Conservation (phyloP, 202 grass and related monocot genomes). For the Setaria italica region DNA sequence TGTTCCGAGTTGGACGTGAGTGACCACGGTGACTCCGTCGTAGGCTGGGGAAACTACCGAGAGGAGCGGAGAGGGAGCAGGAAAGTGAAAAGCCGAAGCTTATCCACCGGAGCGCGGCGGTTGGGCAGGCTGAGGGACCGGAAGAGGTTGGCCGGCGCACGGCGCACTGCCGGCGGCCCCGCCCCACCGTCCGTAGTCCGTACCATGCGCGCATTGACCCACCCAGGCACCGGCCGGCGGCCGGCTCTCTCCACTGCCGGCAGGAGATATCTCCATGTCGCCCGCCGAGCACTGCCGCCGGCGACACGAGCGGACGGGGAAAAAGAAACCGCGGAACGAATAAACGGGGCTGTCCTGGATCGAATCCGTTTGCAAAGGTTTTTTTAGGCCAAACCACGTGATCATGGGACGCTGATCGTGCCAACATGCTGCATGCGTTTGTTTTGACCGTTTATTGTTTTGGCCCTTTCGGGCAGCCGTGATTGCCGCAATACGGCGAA, state of each 20-base stretch:
- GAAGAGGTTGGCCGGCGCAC: slow-evolving; percentile 37
- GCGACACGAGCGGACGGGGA: not conserved
- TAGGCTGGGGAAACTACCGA: no score
- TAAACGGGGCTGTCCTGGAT: no score
- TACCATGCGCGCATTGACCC: slow-evolving; percentile 14
- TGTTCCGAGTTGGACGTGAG: slow-evolving; percentile 1
- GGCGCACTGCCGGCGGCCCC: slow-evolving; percentile 9
- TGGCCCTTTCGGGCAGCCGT: not conserved
- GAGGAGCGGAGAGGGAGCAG: not conserved
- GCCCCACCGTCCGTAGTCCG: slow-evolving; percentile 6
- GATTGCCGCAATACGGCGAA: not conserved
- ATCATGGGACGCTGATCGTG: no score
- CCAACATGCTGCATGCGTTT: not conserved
- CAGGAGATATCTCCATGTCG: not conserved
- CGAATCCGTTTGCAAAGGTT: no score
- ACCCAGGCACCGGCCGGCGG: not conserved
- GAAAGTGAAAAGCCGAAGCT: slow-evolving; percentile 7
- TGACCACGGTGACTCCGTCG: not conserved
- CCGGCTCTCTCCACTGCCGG: not conserved
- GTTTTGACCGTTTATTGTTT: not conserved
- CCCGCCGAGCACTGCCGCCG: not conserved
- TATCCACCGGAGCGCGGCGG: not conserved
- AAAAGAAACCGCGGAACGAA: not conserved
- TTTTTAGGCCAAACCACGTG: not conserved
- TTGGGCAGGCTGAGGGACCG: slow-evolving; percentile 2